Conservation (phyloP, 345 rosid species). For the Salix purpurea region DNA sequence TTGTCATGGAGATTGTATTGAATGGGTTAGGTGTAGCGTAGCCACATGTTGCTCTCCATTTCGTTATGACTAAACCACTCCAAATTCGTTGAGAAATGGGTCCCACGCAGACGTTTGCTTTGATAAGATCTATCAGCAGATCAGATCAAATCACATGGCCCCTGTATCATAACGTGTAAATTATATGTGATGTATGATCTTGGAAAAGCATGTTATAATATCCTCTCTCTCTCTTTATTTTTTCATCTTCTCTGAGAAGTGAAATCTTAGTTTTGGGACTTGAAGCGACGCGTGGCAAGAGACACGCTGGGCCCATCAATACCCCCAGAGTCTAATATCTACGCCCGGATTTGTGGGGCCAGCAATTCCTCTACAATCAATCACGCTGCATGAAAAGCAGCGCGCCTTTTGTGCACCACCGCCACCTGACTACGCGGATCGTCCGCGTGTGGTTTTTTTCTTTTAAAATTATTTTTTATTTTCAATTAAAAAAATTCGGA, state of each 20-base stretch:
- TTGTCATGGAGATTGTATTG: too few relatives aligned
- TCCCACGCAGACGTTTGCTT: background rate
- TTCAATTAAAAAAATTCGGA: too few relatives aligned
- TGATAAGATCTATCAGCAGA: background rate
- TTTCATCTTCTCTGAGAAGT: too few relatives aligned
- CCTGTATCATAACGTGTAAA: background rate
- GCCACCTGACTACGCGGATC: background rate
- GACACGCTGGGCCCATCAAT: background rate
- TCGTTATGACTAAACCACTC: background rate
- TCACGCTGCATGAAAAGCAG: background rate
- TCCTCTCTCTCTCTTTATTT: background rate
- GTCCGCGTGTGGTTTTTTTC: background rate
- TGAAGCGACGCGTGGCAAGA: background rate
- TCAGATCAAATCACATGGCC: background rate
- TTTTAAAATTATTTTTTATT: too few relatives aligned
- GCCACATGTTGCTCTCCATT: background rate
- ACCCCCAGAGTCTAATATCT: background rate
- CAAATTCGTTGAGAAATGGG: background rate
- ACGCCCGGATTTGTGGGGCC: background rate
- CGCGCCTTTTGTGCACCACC: background rate
- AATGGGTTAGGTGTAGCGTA: constrained; percentile 7
- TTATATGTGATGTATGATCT: too few relatives aligned
- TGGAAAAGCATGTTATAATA: too few relatives aligned
- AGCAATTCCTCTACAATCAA: too few relatives aligned
- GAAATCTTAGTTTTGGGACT: background rate